Evolutionary conservation across 148 eudicot species (phyloP).

Genomic region (Rhododendron kiyosumense): DNA sequence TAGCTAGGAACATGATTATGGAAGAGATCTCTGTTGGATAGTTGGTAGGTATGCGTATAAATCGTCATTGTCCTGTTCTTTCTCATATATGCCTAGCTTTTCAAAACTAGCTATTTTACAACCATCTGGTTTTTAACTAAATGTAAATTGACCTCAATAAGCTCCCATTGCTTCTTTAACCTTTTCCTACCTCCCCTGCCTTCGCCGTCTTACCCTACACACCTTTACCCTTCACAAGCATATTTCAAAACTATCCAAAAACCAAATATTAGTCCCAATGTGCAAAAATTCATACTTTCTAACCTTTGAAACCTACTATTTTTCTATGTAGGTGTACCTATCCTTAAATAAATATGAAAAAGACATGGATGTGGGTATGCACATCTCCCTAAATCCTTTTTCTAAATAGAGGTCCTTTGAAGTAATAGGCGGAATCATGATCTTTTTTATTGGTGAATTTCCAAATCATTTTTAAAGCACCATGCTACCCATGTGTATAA

Average conservation of each 20-base stretch:
- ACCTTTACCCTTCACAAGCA: neutral
- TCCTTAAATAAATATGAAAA: neutral
- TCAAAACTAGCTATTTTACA: neutral
- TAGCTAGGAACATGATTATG: too few relatives aligned
- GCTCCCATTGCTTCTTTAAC: neutral
- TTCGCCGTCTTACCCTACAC: neutral
- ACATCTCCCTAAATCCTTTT: too few relatives aligned
- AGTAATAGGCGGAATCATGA: neutral
- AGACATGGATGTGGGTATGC: too few relatives aligned
- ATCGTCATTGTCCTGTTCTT: neutral
- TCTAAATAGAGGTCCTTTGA: neutral
- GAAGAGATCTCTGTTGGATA: too few relatives aligned
- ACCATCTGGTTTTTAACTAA: neutral
- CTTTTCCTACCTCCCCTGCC: neutral
- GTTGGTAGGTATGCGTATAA: too few relatives aligned
- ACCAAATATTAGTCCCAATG: neutral
- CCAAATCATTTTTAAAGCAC: neutral
- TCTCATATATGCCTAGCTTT: neutral
- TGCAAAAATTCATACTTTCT: neutral
- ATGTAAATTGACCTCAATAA: neutral
- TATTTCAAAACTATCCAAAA: neutral
- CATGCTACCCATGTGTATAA: neutral
- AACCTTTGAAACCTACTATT: neutral
- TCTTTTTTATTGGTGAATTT: neutral
- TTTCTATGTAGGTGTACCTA: neutral